These are phyloP conservation scores for Neckera pumila DNA, from an alignment of 225 moss, liverwort and hornwort genomes.

Conservation along the genomic window DNA sequence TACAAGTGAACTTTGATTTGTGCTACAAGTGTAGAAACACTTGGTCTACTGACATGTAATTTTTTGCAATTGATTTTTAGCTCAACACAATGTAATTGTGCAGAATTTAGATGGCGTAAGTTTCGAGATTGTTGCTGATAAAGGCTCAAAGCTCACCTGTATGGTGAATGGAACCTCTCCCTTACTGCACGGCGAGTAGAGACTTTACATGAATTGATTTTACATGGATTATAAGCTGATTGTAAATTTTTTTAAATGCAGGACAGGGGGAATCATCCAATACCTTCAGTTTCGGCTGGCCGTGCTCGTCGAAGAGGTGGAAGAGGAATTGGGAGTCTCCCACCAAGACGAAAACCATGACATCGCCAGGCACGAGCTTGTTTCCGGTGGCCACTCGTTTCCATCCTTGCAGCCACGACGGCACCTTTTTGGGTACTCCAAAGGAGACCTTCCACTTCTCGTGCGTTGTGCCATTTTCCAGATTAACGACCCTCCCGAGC, in stretches of 20 bases:
- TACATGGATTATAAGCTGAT: not conserved
- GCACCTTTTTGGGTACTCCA: not conserved
- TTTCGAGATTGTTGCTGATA: not conserved
- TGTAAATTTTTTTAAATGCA: not conserved
- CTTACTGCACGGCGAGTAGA: not conserved
- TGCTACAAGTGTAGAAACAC: not conserved
- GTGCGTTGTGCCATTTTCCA: not conserved
- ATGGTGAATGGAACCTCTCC: not conserved
- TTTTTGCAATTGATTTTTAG: not conserved
- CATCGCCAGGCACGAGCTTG: conserved; percentile 4
- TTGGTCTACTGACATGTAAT: not conserved
- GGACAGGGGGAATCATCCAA: not conserved
- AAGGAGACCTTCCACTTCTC: conserved; percentile 19
- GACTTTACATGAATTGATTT: not conserved
- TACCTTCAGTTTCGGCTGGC: not conserved
- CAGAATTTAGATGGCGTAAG: not conserved
- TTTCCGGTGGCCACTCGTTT: not conserved
- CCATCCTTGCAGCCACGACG: conserved; percentile 21
- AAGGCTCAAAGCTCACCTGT: not conserved
- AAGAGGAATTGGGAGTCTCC: conserved; percentile 13
- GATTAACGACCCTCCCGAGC: not conserved
- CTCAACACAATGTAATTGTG: not conserved
- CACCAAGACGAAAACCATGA: conserved; percentile 15
- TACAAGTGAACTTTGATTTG: not conserved
- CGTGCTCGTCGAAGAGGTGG: conserved; percentile 17